These are phyloP conservation scores for Trichomonas gallinae DNA, from an alignment of 208 protist species.

Conservation along the genomic window DNA sequence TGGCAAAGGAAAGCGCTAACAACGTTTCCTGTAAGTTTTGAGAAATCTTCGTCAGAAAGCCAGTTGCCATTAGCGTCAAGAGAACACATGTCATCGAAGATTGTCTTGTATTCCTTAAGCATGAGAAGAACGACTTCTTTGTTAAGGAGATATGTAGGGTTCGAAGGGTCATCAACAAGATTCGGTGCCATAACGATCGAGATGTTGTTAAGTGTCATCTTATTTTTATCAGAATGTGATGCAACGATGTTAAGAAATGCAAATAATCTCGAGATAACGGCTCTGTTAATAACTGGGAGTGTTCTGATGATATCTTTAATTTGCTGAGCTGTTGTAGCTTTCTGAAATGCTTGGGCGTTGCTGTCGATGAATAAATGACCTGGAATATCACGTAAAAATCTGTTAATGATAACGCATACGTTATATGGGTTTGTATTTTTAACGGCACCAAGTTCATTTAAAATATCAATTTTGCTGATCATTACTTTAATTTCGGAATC, in stretches of 20 bases:
- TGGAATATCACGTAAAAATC: background rate
- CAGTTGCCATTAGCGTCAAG: background rate
- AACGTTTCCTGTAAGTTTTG: background rate
- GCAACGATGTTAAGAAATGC: background rate
- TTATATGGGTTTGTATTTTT: background rate
- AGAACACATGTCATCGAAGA: background rate
- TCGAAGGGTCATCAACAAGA: background rate
- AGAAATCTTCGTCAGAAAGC: background rate
- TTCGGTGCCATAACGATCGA: background rate
- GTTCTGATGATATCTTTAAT: background rate
- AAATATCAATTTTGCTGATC: background rate
- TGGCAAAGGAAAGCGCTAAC: background rate
- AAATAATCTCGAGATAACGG: background rate
- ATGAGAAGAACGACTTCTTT: background rate
- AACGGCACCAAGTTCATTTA: background rate
- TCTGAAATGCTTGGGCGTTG: background rate
- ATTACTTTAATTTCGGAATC: background rate
- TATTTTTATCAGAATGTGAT: background rate
- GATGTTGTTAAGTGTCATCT: background rate
- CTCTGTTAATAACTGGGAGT: background rate
- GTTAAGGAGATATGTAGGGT: background rate
- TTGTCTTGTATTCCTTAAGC: background rate
- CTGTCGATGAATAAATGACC: background rate
- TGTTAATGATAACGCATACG: background rate
- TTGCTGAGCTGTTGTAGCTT: background rate